phyloP scores from a whole-genome alignment of 306 rosid species.

The cucumber (Cucumis sativus) region Cucumber_9930_V3 NC_026660.2:22439001-22439500 shows the following conservation, averaged over 20 bases:
- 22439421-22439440: slow-evolving; percentile 67
- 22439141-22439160: slow-evolving; percentile 74
- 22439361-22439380: slow-evolving; percentile 68
- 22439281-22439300: slow-evolving; percentile 11
- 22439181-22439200: slow-evolving; percentile 96
- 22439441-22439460: slow-evolving; percentile 89
- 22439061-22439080: slow-evolving; percentile 68
- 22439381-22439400: slow-evolving; percentile 55
- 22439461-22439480: slow-evolving; percentile 24
- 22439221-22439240: slow-evolving; percentile 10
- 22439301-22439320: slow-evolving; percentile 74
- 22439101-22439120: slow-evolving; percentile 89
- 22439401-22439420: slow-evolving; percentile 77
- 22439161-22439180: slow-evolving; percentile 97
- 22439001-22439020: slow-evolving; percentile 41
- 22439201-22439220: slow-evolving; percentile 18
- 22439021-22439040: slow-evolving; percentile 99
- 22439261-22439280: neutral
- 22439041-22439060: slow-evolving; percentile 99
- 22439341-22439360: slow-evolving; percentile 78
- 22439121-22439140: slow-evolving; percentile 80
- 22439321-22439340: slow-evolving; percentile 71
- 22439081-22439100: slow-evolving; percentile 86
- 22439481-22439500: neutral
- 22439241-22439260: neutral